Evolutionary conservation across 164 flowering plant genomes (phyloP).

Genomic region (Brasenia schreberi): DNA sequence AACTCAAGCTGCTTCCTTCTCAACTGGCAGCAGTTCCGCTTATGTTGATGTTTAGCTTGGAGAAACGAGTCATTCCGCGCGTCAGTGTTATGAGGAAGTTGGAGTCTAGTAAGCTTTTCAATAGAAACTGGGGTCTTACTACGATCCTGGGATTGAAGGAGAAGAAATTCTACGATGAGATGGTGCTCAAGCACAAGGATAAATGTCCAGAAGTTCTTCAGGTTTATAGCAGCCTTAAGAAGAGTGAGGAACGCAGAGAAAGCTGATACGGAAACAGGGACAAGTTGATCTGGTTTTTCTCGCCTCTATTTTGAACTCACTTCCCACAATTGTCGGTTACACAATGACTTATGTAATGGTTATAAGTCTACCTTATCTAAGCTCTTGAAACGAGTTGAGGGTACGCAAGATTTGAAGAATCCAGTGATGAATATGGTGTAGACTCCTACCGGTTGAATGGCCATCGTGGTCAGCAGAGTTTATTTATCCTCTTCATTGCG

Average conservation of each 20-base stretch:
- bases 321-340: background rate
- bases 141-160: background rate
- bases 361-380: no score
- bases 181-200: conserved; percentile 2
- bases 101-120: background rate
- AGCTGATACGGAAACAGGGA: background rate
- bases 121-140: background rate
- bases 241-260: background rate
- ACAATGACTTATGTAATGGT: background rate
- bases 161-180: background rate
- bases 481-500: no score
- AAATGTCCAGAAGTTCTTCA: conserved; percentile 3
- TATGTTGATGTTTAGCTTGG: background rate
- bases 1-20: background rate
- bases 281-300: background rate
- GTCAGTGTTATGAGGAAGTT: conserved; percentile 1
- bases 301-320: background rate
- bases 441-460: no score
- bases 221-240: background rate
- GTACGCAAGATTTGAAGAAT: no score
- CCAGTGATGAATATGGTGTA: no score
- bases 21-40: background rate
- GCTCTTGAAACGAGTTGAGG: no score
- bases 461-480: no score
- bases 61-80: background rate